Base-by-base conservation (phyloP, 768 basidiomycete species). In the Tylopilus sp. region DNA sequence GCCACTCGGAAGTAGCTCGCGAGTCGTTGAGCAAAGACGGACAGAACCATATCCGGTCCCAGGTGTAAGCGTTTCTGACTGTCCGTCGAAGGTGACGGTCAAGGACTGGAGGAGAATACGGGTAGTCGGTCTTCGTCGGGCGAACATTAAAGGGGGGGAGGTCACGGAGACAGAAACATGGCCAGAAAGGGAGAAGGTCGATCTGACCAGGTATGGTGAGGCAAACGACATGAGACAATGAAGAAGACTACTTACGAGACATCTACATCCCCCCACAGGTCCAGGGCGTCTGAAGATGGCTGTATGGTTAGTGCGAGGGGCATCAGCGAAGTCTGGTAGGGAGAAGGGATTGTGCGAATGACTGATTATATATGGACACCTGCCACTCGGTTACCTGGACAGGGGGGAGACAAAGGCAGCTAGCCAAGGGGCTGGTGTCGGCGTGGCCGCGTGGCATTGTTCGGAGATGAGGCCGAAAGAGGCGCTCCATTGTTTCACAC, bases 161-260 rank as follows among this genome's bases (percentile, higher is more conserved):
- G 79, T 72, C 28, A 94, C 58, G 0, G 82, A 76, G 47, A 95
- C 71, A 21, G 81, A 73, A 20, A 95, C 73, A 64, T 92, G 79
- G 3, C 93, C 94, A 9, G 91, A 86, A 40, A 97, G 77, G 10
- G 94, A 95, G 68, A 93, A 95, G 2, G 83, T 83, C 51, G 88
- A 85, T 51, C 93, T 97, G 58, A 44, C 49, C 47, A 28, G 43
- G 36, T 15, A 22, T 35, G 53, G 40, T 57, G 49, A 61, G 44
- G 12, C 28, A 23, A 33, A 23, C 21, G 11, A 54, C 39, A 26
- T 9, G 35, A 26, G 15, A 66, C 36, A 22, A 44, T 17, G 25
- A 38, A 43, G 44, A 12, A 48, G 46, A 40, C 28, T 35, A 47
- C 86, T 71, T 64, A 91, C 91, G 71, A 75, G 47, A 73, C 55